These are phyloP conservation scores for Fagus crenata DNA, from an alignment of 306 rosid species.

Conservation along the genomic window DNA sequence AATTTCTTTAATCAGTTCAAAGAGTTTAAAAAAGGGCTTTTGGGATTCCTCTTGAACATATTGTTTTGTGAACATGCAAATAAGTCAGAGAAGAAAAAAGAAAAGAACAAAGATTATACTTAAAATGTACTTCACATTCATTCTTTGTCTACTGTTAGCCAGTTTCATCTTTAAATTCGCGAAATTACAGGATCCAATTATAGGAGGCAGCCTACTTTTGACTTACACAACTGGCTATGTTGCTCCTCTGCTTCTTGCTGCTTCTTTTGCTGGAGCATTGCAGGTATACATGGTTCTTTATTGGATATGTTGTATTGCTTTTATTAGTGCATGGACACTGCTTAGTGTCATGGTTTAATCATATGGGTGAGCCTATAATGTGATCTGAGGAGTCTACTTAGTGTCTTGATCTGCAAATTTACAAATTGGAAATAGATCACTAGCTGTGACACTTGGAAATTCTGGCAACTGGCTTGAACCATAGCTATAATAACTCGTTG, in stretches of 20 bases:
- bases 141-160: not conserved
- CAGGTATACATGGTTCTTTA: slow-evolving; percentile 50
- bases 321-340: not conserved
- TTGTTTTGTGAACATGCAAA: not conserved
- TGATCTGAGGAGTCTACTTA: not conserved
- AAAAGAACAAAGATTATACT: not conserved
- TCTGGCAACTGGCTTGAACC: not conserved
- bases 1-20: not conserved
- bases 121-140: slow-evolving; percentile 1
- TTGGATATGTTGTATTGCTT: not conserved
- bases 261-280: slow-evolving; percentile 91
- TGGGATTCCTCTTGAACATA: not conserved
- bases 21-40: not conserved
- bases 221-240: slow-evolving; percentile 94
- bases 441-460: not conserved
- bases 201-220: slow-evolving; percentile 86
- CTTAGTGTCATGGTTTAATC: too few species aligned
- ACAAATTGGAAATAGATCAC: not conserved
- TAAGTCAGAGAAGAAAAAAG: not conserved
- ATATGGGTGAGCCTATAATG: too few species aligned
- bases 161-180: slow-evolving; percentile 2
- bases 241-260: slow-evolving; percentile 87
- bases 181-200: slow-evolving; percentile 64
- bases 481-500: not conserved
- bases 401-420: not conserved